Base-by-base conservation (phyloP, 306 rosid species). In the Cicer arietinum region DNA sequence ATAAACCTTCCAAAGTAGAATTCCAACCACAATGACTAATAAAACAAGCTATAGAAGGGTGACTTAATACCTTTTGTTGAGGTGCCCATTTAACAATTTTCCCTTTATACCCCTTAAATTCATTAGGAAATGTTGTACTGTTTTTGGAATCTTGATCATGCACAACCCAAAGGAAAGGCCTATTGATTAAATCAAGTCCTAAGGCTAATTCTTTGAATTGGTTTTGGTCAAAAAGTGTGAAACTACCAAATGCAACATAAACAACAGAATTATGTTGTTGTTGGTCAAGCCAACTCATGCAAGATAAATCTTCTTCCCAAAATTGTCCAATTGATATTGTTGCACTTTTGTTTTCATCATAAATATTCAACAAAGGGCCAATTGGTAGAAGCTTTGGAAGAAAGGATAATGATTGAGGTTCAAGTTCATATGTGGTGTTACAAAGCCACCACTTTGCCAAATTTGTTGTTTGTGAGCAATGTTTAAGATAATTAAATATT, bases 1-100 rank as follows among this genome's bases (percentile, higher is more conserved):
- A 60, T 16, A 89, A 76, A 22, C 90, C 87, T 42, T 89, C 89
- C 12, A 82, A 18, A 6, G 59, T 53, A 10, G 89, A 88, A 54
- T 85, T 88, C 89, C 87, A 88, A 47, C 89, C 89, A 54, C 89
- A 89, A 48, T 87, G 88, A 65, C 79, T 85, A 10, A 87, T 6
- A 22, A 89, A 85, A 37, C 85, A 81, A 50, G 86, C 87, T 7
- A 83, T 39, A 17, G 86, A 57, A 53, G 83, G 83, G 71, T 86
- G 90, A 0, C 22, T 48, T 25, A 86, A 59, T 1, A 71, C 87
- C 57, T 77, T 81, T 18, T 60, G 74, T 51, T 89, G 89, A 12
- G 91, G 88, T 0, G 84, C 80, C 91, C 87, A 85, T 10, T 56
- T 22, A 10, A 85, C 70, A 0, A 88, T 52, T 40, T 67, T 62